A percentile compares a stretch with the other conserved stretches of the same genome.
Conservation (phyloP, 225 moss, liverwort and hornwort species). For the Sphagnum contortum region DNA sequence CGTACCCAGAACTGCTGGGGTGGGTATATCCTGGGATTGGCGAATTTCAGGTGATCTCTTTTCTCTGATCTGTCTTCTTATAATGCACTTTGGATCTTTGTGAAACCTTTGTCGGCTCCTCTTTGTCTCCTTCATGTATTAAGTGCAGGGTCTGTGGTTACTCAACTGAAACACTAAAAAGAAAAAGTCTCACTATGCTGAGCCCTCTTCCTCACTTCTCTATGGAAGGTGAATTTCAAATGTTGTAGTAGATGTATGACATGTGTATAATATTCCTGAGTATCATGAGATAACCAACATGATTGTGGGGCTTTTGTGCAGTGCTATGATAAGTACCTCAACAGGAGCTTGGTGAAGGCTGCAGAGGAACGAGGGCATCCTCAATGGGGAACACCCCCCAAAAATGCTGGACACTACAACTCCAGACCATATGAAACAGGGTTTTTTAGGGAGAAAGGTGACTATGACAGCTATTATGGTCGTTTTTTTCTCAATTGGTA, state of each 20-base stretch:
- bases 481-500: constrained; percentile 82
- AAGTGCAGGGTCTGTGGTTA: too few species aligned
- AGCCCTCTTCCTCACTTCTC: background rate
- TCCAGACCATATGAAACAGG: constrained; percentile 52
- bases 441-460: constrained; percentile 77
- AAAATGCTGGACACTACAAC: constrained; percentile 60
- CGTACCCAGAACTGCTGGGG: constrained; percentile 54
- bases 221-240: background rate
- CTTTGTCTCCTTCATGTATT: background rate
- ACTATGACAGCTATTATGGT: constrained; percentile 80
- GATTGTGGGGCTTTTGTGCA: constrained; percentile 13
- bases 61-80: background rate
- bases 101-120: background rate
- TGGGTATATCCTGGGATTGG: constrained; percentile 66
- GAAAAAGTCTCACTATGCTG: too few species aligned
- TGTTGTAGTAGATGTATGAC: background rate
- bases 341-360: constrained; percentile 45
- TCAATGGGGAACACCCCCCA: constrained; percentile 62
- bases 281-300: background rate
- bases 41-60: constrained; percentile 64
- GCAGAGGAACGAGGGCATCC: constrained; percentile 58
- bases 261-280: background rate
- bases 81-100: background rate
- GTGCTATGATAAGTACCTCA: constrained; percentile 64
- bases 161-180: too few species aligned